A percentile compares a stretch with the other conserved stretches of the same genome.
These are phyloP conservation scores for Fraxinus excelsior DNA, from an alignment of 257 asterid genomes.

Conservation along the genomic window DNA sequence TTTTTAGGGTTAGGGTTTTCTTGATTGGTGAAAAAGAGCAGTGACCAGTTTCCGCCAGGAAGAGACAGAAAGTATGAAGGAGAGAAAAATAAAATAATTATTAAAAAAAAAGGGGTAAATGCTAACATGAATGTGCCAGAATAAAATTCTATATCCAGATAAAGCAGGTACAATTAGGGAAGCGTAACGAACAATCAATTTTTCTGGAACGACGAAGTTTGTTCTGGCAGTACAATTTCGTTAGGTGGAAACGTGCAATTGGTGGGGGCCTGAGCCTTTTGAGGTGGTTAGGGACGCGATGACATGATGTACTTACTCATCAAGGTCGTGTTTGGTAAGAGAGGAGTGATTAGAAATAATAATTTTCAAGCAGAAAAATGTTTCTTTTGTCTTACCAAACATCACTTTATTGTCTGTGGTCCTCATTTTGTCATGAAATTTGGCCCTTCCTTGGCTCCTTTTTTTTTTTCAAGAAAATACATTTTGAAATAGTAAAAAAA, in stretches of 20 bases:
- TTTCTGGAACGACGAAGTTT: neutral
- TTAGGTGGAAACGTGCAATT: neutral
- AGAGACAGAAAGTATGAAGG: neutral
- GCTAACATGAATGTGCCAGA: neutral
- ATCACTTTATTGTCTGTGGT: too few relatives aligned
- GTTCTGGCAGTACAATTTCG: neutral
- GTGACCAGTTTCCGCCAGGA: neutral
- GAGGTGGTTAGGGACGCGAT: too few relatives aligned
- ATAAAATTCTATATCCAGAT: neutral
- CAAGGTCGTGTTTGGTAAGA: too few relatives aligned
- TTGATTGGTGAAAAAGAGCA: neutral
- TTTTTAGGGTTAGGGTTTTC: constrained; percentile 6
- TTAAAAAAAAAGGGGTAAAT: neutral
- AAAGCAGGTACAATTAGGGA: neutral
- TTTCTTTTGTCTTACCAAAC: too few relatives aligned
- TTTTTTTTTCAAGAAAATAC: too few relatives aligned
- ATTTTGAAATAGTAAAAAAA: too few relatives aligned
- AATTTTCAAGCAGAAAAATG: too few relatives aligned
- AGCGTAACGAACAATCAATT: neutral
- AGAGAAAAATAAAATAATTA: neutral
- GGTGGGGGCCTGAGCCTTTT: too few relatives aligned
- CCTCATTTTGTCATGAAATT: too few relatives aligned
- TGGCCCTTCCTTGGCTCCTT: too few relatives aligned
- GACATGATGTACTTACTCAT: too few relatives aligned
- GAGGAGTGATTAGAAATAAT: too few relatives aligned